phyloP scores from a whole-genome alignment of 768 basidiomycete species.

The Pilatotrama ljubarskyi region DNA sequence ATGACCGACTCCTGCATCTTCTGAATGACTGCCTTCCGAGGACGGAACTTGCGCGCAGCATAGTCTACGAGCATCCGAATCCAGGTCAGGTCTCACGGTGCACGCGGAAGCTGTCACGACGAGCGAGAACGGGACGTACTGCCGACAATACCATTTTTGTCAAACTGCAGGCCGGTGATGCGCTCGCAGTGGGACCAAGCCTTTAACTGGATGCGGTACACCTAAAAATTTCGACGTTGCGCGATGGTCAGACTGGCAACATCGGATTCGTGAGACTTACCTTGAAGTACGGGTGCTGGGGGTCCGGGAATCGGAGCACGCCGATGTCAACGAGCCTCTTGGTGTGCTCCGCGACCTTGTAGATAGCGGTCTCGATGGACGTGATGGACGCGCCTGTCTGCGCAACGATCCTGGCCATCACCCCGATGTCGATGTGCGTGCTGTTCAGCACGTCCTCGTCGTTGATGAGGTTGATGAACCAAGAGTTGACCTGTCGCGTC shows the following conservation, averaged over 20 bases:
- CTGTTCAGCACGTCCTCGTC: neutral
- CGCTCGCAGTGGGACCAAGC: neutral
- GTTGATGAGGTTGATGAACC: too few species aligned
- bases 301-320: neutral
- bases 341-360: neutral
- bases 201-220: neutral
- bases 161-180: neutral
- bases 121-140: too few species aligned
- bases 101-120: too few species aligned
- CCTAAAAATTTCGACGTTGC: neutral
- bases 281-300: neutral
- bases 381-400: neutral
- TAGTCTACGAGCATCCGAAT: too few species aligned
- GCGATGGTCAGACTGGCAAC: neutral
- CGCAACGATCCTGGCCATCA: neutral
- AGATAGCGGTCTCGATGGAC: neutral
- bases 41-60: too few species aligned
- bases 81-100: too few species aligned
- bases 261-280: neutral
- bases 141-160: neutral
- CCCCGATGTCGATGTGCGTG: neutral
- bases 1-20: too few species aligned
- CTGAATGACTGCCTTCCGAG: too few species aligned
- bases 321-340: neutral
- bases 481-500: too few species aligned